Base-by-base conservation (phyloP, 2,329 filamentous ascomycete genomes). In the Fusarium metavorans region DNA sequence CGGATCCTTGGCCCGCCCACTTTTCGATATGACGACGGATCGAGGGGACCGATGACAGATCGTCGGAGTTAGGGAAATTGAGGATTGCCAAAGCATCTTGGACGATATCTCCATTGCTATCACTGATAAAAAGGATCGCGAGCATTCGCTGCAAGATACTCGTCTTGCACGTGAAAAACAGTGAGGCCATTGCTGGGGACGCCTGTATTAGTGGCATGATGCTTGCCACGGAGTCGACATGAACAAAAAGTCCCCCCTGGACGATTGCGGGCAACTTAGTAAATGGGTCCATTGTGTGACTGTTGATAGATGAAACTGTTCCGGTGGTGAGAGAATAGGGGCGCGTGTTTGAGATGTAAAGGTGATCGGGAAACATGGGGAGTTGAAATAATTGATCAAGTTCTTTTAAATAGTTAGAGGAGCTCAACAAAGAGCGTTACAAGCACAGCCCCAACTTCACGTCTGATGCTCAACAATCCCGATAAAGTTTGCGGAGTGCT, bases 201-300 rank as follows among this genome's bases (percentile, higher is more conserved):
- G 58, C 54, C 27, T 18, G 32, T 6, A 54, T 58, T 8, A 72
- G 54, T 4, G 34, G n/a, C 16, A 27, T n/a, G 8, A 72, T 65
- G 3, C 16, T 30, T 5, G 18, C n/a, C 9, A 64, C 45, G 1
- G 70, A 68, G 27, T 71, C 64, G 8, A 68, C 8, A 18, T 58
- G 18, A 25, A 61, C 23, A 1, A 72, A 25, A 2, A 72, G 61
- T 16, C 54, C 16, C 2, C 1, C 54, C 3, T 34, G 32, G 9
- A 64, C 23, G 3, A 43, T 5, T 2, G 32, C 4, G 3, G 70
- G 70, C n/a, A 72, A 6, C 6, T 23, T 34, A 5, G 32, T 50
- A 56, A 68, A 43, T 9, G n/a, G n/a, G 23, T 64, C 64, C 64
- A 64, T 64, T 20, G 16, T 56, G 14, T 11, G 23, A 8, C 3